Evolutionary conservation across 1,284 basidiomycete species (phyloP).

Genomic region (Cyathus olla): DNA sequence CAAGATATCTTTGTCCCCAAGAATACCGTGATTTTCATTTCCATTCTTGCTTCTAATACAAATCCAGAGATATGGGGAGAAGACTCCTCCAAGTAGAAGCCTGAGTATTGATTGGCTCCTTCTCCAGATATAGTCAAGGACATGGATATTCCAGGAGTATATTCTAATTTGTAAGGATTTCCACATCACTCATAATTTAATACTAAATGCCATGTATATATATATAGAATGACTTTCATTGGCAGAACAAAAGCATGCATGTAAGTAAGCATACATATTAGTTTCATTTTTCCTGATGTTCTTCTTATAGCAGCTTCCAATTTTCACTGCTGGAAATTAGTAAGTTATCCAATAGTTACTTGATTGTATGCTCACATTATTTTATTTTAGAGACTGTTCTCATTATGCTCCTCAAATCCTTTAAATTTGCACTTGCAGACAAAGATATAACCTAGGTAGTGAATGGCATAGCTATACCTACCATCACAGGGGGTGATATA

Average conservation of each 20-base stretch:
- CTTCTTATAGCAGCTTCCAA: constrained; percentile 8
- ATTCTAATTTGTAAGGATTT: constrained; percentile 24
- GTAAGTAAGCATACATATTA: constrained; percentile 16
- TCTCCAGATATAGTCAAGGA: constrained; percentile 22
- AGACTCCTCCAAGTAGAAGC: constrained; percentile 25
- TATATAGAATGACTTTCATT: constrained; percentile 45
- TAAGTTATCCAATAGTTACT: constrained; percentile 10
- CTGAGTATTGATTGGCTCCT: constrained; percentile 45
- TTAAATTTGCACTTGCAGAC: constrained; percentile 7
- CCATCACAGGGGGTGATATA: not conserved
- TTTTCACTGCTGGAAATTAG: constrained; percentile 20
- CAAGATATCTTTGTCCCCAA: constrained; percentile 21
- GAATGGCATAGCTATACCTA: constrained; percentile 8
- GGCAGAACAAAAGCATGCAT: constrained; percentile 48
- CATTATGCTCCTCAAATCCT: constrained; percentile 4
- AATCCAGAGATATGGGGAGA: constrained; percentile 27
- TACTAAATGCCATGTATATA: constrained; percentile 7
- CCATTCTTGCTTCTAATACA: constrained; percentile 43
- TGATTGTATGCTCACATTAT: not conserved
- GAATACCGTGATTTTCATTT: constrained; percentile 42
- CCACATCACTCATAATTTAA: not conserved
- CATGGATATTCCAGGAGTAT: constrained; percentile 32
- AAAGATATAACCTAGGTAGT: constrained; percentile 15
- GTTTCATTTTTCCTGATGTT: too few relatives aligned
- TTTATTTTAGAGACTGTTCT: constrained; percentile 8